phyloP scores from a whole-genome alignment of 148 eudicot genomes.

The Talinum fruticosum region DNA sequence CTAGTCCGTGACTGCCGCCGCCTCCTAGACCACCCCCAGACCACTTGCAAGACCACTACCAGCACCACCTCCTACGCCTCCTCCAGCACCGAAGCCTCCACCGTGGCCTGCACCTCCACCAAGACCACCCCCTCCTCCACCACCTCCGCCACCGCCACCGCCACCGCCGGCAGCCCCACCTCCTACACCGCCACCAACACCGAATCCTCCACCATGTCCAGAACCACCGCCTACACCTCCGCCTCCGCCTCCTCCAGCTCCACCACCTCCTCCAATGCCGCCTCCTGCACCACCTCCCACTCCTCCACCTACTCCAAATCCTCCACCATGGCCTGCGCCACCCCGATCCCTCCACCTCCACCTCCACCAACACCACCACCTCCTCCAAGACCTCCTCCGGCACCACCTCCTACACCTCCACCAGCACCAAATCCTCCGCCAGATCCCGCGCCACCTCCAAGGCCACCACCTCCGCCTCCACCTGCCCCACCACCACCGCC shows the following conservation, averaged over 20 bases:
- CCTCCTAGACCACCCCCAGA: constrained; percentile 20
- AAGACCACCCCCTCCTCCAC: constrained; percentile 25
- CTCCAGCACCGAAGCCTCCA: constrained; percentile 25
- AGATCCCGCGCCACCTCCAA: constrained; percentile 20
- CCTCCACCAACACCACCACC: constrained; percentile 28
- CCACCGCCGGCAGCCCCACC: constrained; percentile 14
- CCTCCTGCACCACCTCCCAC: constrained; percentile 19
- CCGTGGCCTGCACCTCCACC: constrained; percentile 24
- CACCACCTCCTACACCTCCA: constrained; percentile 30
- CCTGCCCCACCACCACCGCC: constrained; percentile 26
- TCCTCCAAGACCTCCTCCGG: constrained; percentile 27
- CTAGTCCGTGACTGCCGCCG: constrained; percentile 22
- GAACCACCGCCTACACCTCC: constrained; percentile 17
- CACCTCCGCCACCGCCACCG: constrained; percentile 24
- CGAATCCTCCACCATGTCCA: constrained; percentile 16
- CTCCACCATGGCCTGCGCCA: constrained; percentile 19
- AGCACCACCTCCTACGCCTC: constrained; percentile 22
- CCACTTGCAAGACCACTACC: constrained; percentile 27
- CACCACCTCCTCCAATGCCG: constrained; percentile 28
- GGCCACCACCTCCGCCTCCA: constrained; percentile 25
- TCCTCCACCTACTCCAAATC: constrained; percentile 29
- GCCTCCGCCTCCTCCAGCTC: constrained; percentile 24
- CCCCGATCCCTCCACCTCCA: constrained; percentile 20
- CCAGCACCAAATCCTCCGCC: constrained; percentile 31
- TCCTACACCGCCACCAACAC: constrained; percentile 21